A percentile compares a stretch with the other conserved stretches of the same genome.
Evolutionary conservation across 176 grass and related monocot species (phyloP).

Genomic region (Lolium rigidum): DNA sequence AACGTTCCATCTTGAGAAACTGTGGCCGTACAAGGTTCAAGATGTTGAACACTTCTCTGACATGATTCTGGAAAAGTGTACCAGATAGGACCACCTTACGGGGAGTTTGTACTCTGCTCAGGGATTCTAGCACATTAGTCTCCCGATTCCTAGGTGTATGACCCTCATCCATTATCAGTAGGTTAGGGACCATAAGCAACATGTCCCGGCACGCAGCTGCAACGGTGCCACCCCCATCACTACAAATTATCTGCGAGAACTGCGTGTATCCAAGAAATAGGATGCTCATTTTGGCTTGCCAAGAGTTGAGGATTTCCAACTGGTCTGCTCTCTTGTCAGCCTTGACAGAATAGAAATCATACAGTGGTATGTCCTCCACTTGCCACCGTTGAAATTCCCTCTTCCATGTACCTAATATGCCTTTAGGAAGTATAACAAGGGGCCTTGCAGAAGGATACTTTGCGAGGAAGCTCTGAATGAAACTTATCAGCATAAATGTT

Average conservation of each 20-base stretch:
- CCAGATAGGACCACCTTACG: slow-evolving; percentile 96
- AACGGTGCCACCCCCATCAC: slow-evolving; percentile 46
- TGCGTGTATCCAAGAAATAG: slow-evolving; percentile 96
- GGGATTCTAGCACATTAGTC: slow-evolving; percentile 76
- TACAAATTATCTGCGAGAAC: slow-evolving; percentile 79
- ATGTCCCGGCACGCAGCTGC: slow-evolving; percentile 81
- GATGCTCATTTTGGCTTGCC: slow-evolving; percentile 87
- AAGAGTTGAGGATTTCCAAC: slow-evolving; percentile 75
- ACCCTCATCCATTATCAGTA: slow-evolving; percentile 94
- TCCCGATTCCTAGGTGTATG: slow-evolving; percentile 92
- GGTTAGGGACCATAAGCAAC: slow-evolving; percentile 78
- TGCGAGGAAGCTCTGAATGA: slow-evolving; percentile 97
- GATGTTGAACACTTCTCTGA: slow-evolving; percentile 86
- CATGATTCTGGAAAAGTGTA: slow-evolving; percentile 97
- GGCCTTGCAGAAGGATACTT: slow-evolving; percentile 85
- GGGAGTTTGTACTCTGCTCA: slow-evolving; percentile 83
- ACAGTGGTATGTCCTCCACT: slow-evolving; percentile 85
- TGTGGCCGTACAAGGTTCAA: slow-evolving; percentile 93
- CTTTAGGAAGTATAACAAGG: slow-evolving; percentile 92
- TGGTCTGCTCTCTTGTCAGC: slow-evolving; percentile 91
- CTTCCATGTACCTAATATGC: slow-evolving; percentile 90
- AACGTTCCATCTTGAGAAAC: slow-evolving; percentile 79
- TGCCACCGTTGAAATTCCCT: slow-evolving; percentile 85
- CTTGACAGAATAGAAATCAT: slow-evolving; percentile 94
- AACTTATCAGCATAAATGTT: slow-evolving; percentile 97